Percentiles rank a stretch among this genome's conserved stretches.
Evolutionary conservation across 106 monocot genomes (phyloP).

Genomic region (Narthecium ossifragum): DNA sequence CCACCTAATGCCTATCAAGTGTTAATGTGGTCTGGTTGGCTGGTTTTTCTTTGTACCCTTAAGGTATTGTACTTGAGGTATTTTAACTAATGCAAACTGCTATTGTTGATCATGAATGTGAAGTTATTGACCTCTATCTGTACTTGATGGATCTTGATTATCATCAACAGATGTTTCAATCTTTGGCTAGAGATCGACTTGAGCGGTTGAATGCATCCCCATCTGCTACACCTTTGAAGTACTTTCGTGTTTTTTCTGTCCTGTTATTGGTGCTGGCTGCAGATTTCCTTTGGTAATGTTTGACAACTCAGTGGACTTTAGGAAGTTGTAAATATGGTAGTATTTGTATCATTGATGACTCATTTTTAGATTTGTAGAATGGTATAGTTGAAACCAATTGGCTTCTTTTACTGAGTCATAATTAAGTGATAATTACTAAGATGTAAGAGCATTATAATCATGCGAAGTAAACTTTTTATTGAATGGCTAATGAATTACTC

Average conservation of each 20-base stretch:
- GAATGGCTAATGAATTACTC: too few species aligned
- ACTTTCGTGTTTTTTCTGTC: conserved; percentile 84
- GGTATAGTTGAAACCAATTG: too few species aligned
- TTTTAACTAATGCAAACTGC: not conserved
- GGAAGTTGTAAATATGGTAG: too few species aligned
- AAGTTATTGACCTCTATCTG: not conserved
- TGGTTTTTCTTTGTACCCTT: conserved; percentile 60
- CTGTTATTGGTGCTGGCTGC: conserved; percentile 67
- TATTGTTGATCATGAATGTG: not conserved
- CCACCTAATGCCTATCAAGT: conserved; percentile 66
- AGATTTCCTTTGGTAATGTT: conserved; percentile 80
- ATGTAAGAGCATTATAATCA: too few species aligned
- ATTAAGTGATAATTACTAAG: too few species aligned
- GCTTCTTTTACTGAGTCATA: too few species aligned
- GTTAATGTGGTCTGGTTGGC: conserved; percentile 79
- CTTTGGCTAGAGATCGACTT: conserved; percentile 86
- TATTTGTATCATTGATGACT: too few species aligned
- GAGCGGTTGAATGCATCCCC: conserved; percentile 95
- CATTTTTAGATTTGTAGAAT: too few species aligned
- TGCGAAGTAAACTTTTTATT: too few species aligned
- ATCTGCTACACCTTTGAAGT: conserved; percentile 61
- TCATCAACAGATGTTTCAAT: conserved; percentile 77
- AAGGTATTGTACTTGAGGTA: conserved; percentile 57
- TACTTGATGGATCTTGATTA: not conserved
- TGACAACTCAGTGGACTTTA: too few species aligned